Evolutionary conservation across 768 basidiomycete species (phyloP).

Genomic region (Pholiota conissans): DNA sequence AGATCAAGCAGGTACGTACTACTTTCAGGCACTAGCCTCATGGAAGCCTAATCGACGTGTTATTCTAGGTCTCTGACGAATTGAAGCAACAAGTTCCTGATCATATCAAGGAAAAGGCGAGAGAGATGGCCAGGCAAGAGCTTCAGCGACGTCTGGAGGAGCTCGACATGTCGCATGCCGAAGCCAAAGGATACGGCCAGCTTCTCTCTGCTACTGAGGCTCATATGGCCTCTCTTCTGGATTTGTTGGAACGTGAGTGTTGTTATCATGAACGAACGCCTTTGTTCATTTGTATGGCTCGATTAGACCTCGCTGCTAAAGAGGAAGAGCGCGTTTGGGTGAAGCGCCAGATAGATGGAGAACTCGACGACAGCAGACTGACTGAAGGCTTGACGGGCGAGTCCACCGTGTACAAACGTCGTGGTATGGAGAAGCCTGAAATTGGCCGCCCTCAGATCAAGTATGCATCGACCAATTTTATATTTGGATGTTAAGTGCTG

Average conservation of each 20-base stretch:
- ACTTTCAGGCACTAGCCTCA: not conserved
- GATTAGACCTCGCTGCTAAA: conserved; percentile 62
- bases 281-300: not conserved
- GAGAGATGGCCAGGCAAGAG: conserved; percentile 67
- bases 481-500: too few relatives aligned
- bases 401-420: conserved; percentile 67
- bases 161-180: conserved; percentile 55
- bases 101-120: conserved; percentile 58
- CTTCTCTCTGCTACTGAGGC: conserved; percentile 55
- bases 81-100: conserved; percentile 62
- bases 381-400: conserved; percentile 71
- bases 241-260: conserved; percentile 62
- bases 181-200: conserved; percentile 56
- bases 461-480: too few relatives aligned
- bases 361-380: conserved; percentile 64
- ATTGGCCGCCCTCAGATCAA: conserved; percentile 68
- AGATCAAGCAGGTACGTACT: conserved; percentile 55
- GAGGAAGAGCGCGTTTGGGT: conserved; percentile 74
- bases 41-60: too few relatives aligned
- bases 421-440: conserved; percentile 70
- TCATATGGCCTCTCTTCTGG: conserved; percentile 58
- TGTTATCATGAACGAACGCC: not conserved
- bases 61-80: conserved; percentile 51
- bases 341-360: conserved; percentile 70
- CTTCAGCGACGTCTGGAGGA: conserved; percentile 61